Conservation (phyloP, 2,329 filamentous ascomycete genomes). For the Colletotrichum magnum region DNA sequence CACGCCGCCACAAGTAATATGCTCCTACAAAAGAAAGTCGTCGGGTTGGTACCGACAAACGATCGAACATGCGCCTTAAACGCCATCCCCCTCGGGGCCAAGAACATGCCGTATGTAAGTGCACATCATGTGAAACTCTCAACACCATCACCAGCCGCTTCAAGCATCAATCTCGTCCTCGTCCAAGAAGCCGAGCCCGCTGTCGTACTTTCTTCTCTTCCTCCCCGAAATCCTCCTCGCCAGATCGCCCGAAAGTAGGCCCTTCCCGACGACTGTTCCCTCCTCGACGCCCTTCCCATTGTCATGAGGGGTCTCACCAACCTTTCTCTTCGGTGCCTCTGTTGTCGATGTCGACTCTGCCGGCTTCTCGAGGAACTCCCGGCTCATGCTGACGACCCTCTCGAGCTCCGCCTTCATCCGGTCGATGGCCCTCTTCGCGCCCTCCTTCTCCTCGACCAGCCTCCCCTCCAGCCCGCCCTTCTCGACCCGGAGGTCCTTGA, state of each 20-base stretch:
- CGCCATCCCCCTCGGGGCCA: constrained; percentile 8
- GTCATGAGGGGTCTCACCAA: constrained; percentile 9
- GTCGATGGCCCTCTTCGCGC: constrained; percentile 61
- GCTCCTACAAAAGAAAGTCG: constrained; percentile 12
- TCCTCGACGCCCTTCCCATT: constrained; percentile 27
- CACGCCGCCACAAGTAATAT: too few relatives aligned
- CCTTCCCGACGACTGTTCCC: constrained; percentile 41
- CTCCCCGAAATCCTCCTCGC: constrained; percentile 49
- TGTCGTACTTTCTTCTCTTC: constrained; percentile 67
- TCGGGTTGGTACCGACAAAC: constrained; percentile 1
- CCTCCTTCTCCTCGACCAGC: constrained; percentile 54
- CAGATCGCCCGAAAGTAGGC: constrained; percentile 47
- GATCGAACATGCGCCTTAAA: constrained; percentile 23
- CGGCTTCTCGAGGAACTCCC: constrained; percentile 57
- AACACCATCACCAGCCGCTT: too few relatives aligned
- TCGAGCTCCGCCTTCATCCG: constrained; percentile 67
- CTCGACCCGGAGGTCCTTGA: constrained; percentile 61
- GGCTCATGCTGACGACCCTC: constrained; percentile 61
- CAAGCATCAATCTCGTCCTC: constrained; percentile 61
- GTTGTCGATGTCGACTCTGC: constrained; percentile 9
- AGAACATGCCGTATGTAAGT: neutral
- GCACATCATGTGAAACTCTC: neutral
- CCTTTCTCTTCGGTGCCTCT: constrained; percentile 10
- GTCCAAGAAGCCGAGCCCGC: constrained; percentile 68
- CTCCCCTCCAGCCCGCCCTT: constrained; percentile 55